Evolutionary conservation across 1,284 basidiomycete species (phyloP).

Genomic region (Cryptococcus sp.): DNA sequence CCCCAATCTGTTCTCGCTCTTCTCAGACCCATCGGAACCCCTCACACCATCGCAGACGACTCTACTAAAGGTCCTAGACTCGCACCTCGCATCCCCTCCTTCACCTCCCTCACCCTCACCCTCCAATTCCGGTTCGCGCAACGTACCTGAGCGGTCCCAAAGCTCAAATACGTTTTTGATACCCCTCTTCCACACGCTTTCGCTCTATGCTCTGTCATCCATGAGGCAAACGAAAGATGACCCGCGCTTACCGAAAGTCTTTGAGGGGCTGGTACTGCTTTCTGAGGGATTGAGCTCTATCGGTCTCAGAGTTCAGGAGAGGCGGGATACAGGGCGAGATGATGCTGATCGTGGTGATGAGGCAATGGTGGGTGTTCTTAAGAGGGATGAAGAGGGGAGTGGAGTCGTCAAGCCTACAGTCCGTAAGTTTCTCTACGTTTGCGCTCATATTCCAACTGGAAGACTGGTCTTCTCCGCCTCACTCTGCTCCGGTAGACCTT

Average conservation of each 20-base stretch:
- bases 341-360: constrained; percentile 18
- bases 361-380: constrained; percentile 34
- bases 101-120: background rate
- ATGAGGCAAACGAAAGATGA: constrained; percentile 40
- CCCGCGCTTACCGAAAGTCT: constrained; percentile 59
- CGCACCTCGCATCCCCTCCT: constrained; percentile 59
- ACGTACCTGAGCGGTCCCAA: constrained; percentile 7
- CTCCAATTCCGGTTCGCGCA: too few relatives aligned
- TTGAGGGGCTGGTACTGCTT: constrained; percentile 74
- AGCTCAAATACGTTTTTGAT: constrained; percentile 25
- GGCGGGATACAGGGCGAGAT: constrained; percentile 15
- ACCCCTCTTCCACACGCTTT: constrained; percentile 24
- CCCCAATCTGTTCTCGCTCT: constrained; percentile 47
- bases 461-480: background rate
- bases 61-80: constrained; percentile 81
- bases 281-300: constrained; percentile 73
- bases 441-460: background rate
- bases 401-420: constrained; percentile 63
- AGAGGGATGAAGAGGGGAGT: constrained; percentile 40
- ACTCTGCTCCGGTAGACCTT: background rate
- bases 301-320: constrained; percentile 58
- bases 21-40: constrained; percentile 59
- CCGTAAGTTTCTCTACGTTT: constrained; percentile 56
- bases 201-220: constrained; percentile 27
- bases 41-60: constrained; percentile 79